Evolutionary conservation across 2,329 filamentous ascomycete species (phyloP).

Genomic region (Fusarium avenaceum): DNA sequence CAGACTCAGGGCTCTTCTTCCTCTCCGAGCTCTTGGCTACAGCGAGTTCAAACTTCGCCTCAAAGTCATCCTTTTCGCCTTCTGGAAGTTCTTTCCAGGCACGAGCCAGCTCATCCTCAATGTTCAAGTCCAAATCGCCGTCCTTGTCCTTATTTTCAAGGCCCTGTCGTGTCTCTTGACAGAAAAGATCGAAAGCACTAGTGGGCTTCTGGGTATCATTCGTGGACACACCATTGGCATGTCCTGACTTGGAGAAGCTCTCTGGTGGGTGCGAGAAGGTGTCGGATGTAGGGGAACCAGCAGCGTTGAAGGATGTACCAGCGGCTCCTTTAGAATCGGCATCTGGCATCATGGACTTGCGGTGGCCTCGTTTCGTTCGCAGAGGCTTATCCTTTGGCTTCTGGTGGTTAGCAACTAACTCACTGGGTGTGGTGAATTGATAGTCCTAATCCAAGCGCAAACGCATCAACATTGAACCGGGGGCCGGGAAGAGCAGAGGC

Average conservation of each 20-base stretch:
- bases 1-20: slow-evolving; percentile 42
- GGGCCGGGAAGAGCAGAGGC: slow-evolving; percentile 36
- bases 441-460: slow-evolving; percentile 54
- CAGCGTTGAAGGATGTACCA: slow-evolving; percentile 62
- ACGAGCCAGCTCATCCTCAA: slow-evolving; percentile 69
- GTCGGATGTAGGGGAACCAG: slow-evolving; percentile 64
- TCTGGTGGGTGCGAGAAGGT: slow-evolving; percentile 55
- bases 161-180: slow-evolving; percentile 61
- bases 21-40: slow-evolving; percentile 45
- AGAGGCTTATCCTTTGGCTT: slow-evolving; percentile 84
- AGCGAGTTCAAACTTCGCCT: slow-evolving; percentile 52
- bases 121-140: slow-evolving; percentile 51
- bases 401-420: slow-evolving; percentile 54
- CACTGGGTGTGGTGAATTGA: slow-evolving; percentile 51
- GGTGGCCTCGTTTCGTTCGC: slow-evolving; percentile 78
- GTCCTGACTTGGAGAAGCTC: slow-evolving; percentile 50
- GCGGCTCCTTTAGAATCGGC: slow-evolving; percentile 58
- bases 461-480: slow-evolving; percentile 53
- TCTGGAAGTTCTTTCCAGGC: slow-evolving; percentile 68
- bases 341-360: slow-evolving; percentile 67
- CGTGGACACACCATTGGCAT: slow-evolving; percentile 59
- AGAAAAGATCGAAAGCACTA: slow-evolving; percentile 69
- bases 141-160: slow-evolving; percentile 61
- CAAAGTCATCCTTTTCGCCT: slow-evolving; percentile 64
- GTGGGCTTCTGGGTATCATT: slow-evolving; percentile 59